These are phyloP conservation scores for Nicotiana sylvestris DNA, from an alignment of 257 asterid genomes.

Conservation along the genomic window DNA sequence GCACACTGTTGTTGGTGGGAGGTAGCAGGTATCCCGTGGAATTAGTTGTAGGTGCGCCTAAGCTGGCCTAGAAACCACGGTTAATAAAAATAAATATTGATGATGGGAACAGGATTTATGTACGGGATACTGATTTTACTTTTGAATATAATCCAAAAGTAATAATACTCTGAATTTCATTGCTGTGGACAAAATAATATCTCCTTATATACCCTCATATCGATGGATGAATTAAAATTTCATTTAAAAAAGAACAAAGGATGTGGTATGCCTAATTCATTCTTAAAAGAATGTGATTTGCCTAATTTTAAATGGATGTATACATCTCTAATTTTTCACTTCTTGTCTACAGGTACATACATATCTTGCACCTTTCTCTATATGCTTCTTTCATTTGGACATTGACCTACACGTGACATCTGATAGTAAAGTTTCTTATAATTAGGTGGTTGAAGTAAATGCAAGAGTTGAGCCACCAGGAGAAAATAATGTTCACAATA, in stretches of 20 bases:
- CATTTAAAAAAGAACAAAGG: background rate
- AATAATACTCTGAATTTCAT: background rate
- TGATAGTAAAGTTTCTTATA: background rate
- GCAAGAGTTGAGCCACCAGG: constrained; percentile 35
- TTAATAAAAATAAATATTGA: too few relatives aligned
- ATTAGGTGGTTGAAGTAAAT: constrained; percentile 36
- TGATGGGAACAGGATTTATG: background rate
- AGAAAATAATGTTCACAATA: constrained; percentile 28
- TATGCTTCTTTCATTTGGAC: background rate
- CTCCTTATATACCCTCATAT: background rate
- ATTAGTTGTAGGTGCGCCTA: too few relatives aligned
- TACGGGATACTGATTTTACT: background rate
- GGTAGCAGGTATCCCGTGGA: too few relatives aligned
- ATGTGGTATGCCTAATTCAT: background rate
- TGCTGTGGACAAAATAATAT: background rate
- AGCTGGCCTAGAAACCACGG: too few relatives aligned
- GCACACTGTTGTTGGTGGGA: too few relatives aligned
- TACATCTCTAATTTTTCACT: background rate
- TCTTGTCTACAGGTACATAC: background rate
- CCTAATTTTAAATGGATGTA: background rate
- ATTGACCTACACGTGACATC: background rate
- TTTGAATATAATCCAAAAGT: background rate
- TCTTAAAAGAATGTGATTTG: background rate
- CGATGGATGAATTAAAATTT: background rate
- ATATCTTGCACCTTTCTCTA: background rate